Evolutionary conservation across 2,329 filamentous ascomycete species (phyloP).

Genomic region (Fusarium foetens): DNA sequence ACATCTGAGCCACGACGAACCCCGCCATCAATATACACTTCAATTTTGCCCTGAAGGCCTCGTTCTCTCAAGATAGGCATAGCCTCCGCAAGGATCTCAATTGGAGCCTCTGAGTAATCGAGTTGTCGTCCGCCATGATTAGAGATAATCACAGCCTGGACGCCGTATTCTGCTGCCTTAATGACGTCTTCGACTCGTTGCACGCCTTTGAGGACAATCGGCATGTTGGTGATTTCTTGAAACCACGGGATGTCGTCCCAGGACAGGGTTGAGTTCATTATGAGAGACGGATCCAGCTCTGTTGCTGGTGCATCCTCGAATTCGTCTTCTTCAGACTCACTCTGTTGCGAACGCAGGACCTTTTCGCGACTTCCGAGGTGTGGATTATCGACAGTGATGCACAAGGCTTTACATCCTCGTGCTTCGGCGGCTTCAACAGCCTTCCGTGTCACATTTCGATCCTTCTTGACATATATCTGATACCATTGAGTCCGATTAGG

Average conservation of each 20-base stretch:
- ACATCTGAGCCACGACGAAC: constrained; percentile 90
- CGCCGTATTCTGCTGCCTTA: constrained; percentile 78
- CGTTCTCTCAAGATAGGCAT: constrained; percentile 82
- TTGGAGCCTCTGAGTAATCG: constrained; percentile 85
- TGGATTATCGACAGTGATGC: constrained; percentile 26
- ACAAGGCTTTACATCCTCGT: constrained; percentile 13
- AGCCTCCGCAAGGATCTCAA: constrained; percentile 90
- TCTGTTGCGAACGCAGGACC: constrained; percentile 4
- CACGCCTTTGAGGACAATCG: constrained; percentile 93
- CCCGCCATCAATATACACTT: constrained; percentile 91
- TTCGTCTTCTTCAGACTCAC: background rate
- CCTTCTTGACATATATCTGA: constrained; percentile 26
- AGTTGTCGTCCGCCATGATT: constrained; percentile 96
- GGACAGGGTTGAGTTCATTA: constrained; percentile 75
- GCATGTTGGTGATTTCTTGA: constrained; percentile 85
- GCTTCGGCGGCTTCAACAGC: constrained; percentile 12
- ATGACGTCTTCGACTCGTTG: constrained; percentile 95
- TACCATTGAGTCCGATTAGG: constrained; percentile 11
- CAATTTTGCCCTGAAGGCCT: constrained; percentile 77
- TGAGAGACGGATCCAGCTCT: constrained; percentile 25
- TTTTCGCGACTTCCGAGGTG: constrained; percentile 24
- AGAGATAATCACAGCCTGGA: constrained; percentile 89
- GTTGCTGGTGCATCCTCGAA: constrained; percentile 24
- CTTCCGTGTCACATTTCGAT: constrained; percentile 1
- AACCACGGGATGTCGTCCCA: constrained; percentile 98